Evolutionary conservation across 73 alveolate species (phyloP).

Genomic region (Paramecium primaurelia): DNA sequence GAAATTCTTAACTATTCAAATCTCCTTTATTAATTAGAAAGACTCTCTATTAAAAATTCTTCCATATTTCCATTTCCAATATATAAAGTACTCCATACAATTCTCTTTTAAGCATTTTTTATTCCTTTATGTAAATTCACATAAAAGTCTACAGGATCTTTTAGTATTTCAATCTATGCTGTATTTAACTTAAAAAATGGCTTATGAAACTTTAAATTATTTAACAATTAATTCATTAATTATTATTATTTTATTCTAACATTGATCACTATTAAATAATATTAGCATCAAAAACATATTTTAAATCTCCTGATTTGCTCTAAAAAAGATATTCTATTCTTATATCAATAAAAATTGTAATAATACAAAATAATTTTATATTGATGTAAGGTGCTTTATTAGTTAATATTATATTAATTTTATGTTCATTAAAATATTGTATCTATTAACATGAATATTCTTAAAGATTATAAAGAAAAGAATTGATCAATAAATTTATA

Average conservation of each 20-base stretch:
- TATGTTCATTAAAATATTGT: background rate
- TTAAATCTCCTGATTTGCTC: background rate
- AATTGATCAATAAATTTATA: background rate
- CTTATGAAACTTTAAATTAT: constrained; percentile 21
- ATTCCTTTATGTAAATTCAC: constrained; percentile 42
- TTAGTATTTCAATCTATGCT: background rate
- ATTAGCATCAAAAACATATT: background rate
- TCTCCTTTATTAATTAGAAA: background rate
- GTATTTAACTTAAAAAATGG: constrained; percentile 19
- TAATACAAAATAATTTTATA: background rate
- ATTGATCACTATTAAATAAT: background rate
- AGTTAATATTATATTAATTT: background rate
- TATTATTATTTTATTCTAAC: background rate
- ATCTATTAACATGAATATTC: background rate
- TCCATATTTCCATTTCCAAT: constrained; percentile 49
- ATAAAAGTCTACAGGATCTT: constrained; percentile 45
- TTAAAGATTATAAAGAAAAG: background rate
- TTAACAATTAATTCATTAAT: background rate
- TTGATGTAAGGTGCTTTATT: background rate
- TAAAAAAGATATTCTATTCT: background rate
- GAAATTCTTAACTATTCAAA: constrained; percentile 41
- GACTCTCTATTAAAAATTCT: constrained; percentile 28
- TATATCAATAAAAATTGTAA: background rate
- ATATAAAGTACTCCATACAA: constrained; percentile 37
- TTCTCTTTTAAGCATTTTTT: background rate